Evolutionary conservation across 202 grass and related monocot genomes (phyloP), one percentile per base, ranked within the genome.

Genomic region (Alloteropsis angusta): DNA sequence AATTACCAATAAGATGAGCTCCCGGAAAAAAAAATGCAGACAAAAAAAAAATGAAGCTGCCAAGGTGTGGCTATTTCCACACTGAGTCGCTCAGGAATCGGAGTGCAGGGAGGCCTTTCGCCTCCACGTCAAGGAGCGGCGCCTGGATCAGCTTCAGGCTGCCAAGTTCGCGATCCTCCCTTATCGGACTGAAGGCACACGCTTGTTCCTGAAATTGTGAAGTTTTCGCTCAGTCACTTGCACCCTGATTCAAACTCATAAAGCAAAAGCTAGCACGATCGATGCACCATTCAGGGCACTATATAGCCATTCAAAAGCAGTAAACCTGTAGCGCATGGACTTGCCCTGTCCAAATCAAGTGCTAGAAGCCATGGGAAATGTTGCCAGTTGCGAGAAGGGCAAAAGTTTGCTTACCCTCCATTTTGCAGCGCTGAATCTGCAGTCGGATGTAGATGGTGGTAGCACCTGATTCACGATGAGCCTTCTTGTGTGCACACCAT

Each of bases 371-470:
- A 43, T 8, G 63, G 15, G 6, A 36, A 73, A 43, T 39, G 49
- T 15, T 60, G 22, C 23, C 12, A 75, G 13, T 41, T 56, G 77
- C n/a, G 9, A 60, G 7, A 71, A 77, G 17, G 60, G 43, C 60
- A 50, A 30, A 8, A 69, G 6, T 58, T 42, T 16, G 17, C 43
- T 7, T 85, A 88, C 86, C 86, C 85, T 88, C 36, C 28, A 72
- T 83, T 88, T 92, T 79, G 75, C 52, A 35, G 79, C 58, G 13
- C 86, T 88, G 55, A 92, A 92, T 69, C 74, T 92, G 79, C 89
- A 88, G 28, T 86, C 86, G 1, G 78, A 82, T 44, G 71, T 52
- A 56, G 75, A 88, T 44, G 70, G 65, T 22, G 86, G 71, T 37
- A 81, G 68, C 47, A 88, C 55, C 75, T 88, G 80, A 57, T 88